A percentile compares a stretch with the other conserved stretches of the same genome.
Conservation (phyloP, 768 basidiomycete genomes). For the Candolleomyces efflorescens region DNA sequence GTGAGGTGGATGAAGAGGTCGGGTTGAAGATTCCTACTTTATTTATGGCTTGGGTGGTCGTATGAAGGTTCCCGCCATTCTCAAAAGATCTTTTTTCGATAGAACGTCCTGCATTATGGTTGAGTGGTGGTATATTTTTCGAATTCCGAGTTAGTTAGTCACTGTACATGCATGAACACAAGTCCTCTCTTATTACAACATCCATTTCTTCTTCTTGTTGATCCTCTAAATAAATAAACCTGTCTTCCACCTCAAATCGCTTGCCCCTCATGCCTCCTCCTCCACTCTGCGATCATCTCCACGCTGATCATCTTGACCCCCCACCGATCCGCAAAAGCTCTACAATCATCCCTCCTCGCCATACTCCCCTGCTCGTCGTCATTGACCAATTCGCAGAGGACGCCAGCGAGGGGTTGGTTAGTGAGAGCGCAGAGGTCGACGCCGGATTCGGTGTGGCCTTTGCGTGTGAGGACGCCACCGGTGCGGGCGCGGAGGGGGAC, state of each 20-base stretch:
- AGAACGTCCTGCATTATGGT: no score
- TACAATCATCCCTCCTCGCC: conserved; percentile 93
- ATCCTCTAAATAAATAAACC: no score
- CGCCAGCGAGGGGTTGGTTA: conserved; percentile 63
- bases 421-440: conserved; percentile 85
- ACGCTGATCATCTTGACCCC: conserved; percentile 94
- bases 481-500: conserved; percentile 85
- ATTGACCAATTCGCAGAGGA: conserved; percentile 94
- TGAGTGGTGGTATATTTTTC: no score
- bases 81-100: no score
- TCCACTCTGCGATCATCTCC: conserved; percentile 66
- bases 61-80: no score
- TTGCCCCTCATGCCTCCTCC: conserved; percentile 17
- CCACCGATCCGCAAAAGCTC: conserved; percentile 86
- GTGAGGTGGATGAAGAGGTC: conserved; percentile 12
- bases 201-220: no score
- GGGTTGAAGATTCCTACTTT: no score
- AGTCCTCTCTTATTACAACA: no score
- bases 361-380: conserved; percentile 86
- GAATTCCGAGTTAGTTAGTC: no score
- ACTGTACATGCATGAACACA: no score
- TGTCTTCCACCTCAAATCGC: no score
- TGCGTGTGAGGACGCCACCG: conserved; percentile 82
- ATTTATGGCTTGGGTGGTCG: no score
- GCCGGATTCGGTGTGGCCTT: conserved; percentile 91